Evolutionary conservation across 116 monocot genomes (phyloP), one percentile per base, ranked within the genome.

Genomic region (Zostera marina): DNA sequence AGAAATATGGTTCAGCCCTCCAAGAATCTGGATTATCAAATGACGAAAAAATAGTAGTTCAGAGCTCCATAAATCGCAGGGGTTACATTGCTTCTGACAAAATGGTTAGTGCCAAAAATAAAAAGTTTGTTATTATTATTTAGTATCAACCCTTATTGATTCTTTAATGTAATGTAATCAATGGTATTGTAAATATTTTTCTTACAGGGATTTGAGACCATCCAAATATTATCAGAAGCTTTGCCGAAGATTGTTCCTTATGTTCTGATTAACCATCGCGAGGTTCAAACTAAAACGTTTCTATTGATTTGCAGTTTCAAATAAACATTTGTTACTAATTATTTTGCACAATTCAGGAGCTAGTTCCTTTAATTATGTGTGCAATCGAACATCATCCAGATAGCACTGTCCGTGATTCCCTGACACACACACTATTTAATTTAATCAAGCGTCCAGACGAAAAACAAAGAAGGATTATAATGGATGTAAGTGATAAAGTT

Each of bases 321-420:
- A 32, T 17, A 9, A 11, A 49, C 38, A 11, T 40, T 52, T n/a
- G n/a, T n/a, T n/a, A n/a, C n/a, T n/a, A n/a, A n/a, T n/a, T n/a
- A 8, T 3, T 66, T 32, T 19, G n/a, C 25, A 47, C 22, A 43
- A 15, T 56, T 17, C 73, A 99, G 99, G 99, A 99, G 64, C 91
- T 99, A 73, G 87, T 99, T 77, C 99, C 99, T 63, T 67, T 99
- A 64, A 91, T 99, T 20, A 99, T 99, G 81, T 99, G 99, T 79
- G 86, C 99, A 41, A 99, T 99, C 63, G 99, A 99, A 63, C 87
- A 81, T 8, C 99, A 99, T 81, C 99, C 99, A 42, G 87, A 91
- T 22, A 74, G 91, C 55, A 69, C 39, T 57, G 69, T 86, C 23
- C 73, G 99, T 44, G 99, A 99, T 65, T 99, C 87, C 14, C 61